phyloP scores from a whole-genome alignment of 2,329 filamentous ascomycete species.

The Arthrobotrys sphaeroides region DNA sequence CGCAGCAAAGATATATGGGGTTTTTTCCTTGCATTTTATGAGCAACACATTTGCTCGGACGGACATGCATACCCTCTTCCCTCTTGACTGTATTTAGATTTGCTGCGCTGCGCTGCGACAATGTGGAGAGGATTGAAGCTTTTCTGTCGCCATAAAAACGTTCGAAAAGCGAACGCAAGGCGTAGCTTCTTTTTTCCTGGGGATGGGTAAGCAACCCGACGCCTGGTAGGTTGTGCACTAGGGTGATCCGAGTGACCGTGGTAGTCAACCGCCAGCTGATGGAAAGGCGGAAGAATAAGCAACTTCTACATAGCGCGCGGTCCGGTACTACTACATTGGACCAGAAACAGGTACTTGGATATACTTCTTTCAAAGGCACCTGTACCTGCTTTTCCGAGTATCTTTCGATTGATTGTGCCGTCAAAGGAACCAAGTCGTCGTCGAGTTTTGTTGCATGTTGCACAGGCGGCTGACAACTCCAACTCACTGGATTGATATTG shows the following conservation, averaged over 20 bases:
- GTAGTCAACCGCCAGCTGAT: background rate
- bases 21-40: background rate
- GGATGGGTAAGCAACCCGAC: constrained; percentile 43
- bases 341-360: background rate
- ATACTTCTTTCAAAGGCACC: background rate
- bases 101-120: constrained; percentile 10
- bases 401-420: background rate
- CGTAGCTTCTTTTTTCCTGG: constrained; percentile 7
- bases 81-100: constrained; percentile 7
- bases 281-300: constrained; percentile 31
- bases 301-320: constrained; percentile 8
- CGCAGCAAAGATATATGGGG: constrained; percentile 21
- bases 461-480: background rate
- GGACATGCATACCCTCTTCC: constrained; percentile 1
- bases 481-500: background rate
- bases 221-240: background rate
- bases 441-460: background rate
- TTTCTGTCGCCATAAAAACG: background rate
- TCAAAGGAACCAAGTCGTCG: background rate
- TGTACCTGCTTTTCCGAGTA: constrained; percentile 19
- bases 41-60: constrained; percentile 28
- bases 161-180: constrained; percentile 18
- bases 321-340: constrained; percentile 8
- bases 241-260: background rate
- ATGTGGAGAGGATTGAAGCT: constrained; percentile 13